phyloP scores from a whole-genome alignment of 2,329 filamentous ascomycete species.

The Byssochlamys sp. region DNA sequence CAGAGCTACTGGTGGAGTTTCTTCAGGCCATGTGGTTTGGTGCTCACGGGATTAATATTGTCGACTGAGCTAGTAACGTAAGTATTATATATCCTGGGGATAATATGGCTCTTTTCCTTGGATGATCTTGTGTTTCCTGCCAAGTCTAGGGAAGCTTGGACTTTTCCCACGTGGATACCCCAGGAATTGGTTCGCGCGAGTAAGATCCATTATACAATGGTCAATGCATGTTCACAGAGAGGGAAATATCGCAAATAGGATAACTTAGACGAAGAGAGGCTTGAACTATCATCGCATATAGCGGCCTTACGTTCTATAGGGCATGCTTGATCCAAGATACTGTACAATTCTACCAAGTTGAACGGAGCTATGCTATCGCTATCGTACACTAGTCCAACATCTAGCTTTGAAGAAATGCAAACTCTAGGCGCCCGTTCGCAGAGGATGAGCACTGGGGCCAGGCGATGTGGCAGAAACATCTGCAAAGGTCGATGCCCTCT shows the following conservation, averaged over 20 bases:
- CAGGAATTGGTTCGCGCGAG: neutral
- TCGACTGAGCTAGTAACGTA: neutral
- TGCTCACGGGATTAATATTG: neutral
- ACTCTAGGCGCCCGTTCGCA: neutral
- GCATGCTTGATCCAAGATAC: neutral
- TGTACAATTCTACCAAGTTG: neutral
- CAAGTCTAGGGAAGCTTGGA: neutral
- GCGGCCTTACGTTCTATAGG: neutral
- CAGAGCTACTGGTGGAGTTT: neutral
- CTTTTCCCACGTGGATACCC: neutral
- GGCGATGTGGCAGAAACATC: neutral
- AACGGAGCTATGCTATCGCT: neutral
- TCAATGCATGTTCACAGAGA: neutral
- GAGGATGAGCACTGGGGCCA: neutral
- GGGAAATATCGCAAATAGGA: neutral
- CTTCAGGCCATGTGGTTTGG: neutral
- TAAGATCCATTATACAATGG: neutral
- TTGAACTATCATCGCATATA: neutral
- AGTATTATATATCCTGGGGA: neutral
- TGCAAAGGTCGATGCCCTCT: slow-evolving; percentile 4
- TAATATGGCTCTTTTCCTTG: neutral
- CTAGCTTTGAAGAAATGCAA: neutral
- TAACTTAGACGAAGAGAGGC: neutral
- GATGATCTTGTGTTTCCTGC: neutral
- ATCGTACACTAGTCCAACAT: neutral